These are phyloP conservation scores for Phalaenopsis equestris DNA, from an alignment of 106 monocot genomes.

Conservation along the genomic window DNA sequence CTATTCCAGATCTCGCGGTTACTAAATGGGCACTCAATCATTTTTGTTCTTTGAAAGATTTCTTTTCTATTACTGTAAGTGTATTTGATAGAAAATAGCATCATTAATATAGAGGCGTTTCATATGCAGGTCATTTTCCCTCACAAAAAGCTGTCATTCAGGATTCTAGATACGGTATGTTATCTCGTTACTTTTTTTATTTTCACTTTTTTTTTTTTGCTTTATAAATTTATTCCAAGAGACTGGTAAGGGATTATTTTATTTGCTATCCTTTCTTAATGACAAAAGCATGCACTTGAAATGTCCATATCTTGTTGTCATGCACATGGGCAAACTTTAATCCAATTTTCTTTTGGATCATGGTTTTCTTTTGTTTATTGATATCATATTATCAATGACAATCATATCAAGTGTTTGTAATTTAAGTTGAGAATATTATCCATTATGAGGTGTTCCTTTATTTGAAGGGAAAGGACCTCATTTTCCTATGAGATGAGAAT, in stretches of 20 bases:
- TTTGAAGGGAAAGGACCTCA: no score
- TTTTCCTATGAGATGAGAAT: no score
- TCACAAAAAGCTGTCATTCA: slow-evolving; percentile 92
- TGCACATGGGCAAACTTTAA: not conserved
- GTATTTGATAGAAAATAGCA: slow-evolving; percentile 3
- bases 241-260: not conserved
- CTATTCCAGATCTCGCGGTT: slow-evolving; percentile 94
- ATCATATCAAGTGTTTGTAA: not conserved
- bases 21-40: slow-evolving; percentile 1
- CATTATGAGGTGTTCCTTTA: not conserved
- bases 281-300: not conserved
- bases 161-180: slow-evolving; percentile 86
- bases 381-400: not conserved
- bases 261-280: not conserved
- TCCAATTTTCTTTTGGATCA: not conserved
- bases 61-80: not conserved
- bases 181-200: not conserved
- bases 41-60: not conserved
- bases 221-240: not conserved
- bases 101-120: not conserved
- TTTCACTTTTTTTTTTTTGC: not conserved
- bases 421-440: not conserved
- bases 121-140: slow-evolving; percentile 90
- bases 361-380: not conserved
- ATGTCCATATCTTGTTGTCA: not conserved